Evolutionary conservation across 768 basidiomycete genomes (phyloP).

Genomic region (Macrolepiota albuminosa): DNA sequence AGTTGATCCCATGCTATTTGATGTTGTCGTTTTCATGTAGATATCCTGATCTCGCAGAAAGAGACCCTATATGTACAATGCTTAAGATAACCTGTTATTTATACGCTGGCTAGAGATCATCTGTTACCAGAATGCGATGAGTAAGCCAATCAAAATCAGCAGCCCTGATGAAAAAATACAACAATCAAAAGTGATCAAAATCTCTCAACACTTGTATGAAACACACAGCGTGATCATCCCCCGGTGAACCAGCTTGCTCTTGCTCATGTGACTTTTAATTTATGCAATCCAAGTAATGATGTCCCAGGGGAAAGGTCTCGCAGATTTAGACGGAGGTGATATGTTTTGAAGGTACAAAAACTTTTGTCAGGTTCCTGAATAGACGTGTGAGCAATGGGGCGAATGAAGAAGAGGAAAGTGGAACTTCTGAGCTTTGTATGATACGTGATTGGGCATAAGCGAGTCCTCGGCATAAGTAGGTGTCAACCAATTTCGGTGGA

Average conservation of each 20-base stretch:
- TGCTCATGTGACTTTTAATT: conserved; percentile 15
- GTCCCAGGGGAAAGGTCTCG: conserved; percentile 3
- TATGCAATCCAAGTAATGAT: background rate
- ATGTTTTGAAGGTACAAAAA: conserved; percentile 1
- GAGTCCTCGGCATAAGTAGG: too few species aligned
- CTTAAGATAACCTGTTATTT: background rate
- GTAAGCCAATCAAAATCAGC: conserved; percentile 26
- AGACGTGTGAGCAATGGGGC: conserved; percentile 25
- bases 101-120: background rate
- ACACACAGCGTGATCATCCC: conserved; percentile 15
- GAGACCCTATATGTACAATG: background rate
- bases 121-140: conserved; percentile 7
- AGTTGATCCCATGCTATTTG: conserved; percentile 1
- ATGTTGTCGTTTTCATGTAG: background rate
- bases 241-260: conserved; percentile 17
- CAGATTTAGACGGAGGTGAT: too few species aligned
- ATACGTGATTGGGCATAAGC: too few species aligned
- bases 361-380: conserved; percentile 22
- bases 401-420: background rate
- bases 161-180: conserved; percentile 6
- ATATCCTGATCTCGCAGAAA: background rate
- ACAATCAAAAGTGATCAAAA: background rate
- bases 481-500: too few species aligned
- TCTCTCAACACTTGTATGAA: background rate
- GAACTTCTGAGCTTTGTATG: too few species aligned